A percentile compares a stretch with the other conserved stretches of the same genome.
Conservation (phyloP, 176 grass and related monocot species). For the Dactylis glomerata region DNA sequence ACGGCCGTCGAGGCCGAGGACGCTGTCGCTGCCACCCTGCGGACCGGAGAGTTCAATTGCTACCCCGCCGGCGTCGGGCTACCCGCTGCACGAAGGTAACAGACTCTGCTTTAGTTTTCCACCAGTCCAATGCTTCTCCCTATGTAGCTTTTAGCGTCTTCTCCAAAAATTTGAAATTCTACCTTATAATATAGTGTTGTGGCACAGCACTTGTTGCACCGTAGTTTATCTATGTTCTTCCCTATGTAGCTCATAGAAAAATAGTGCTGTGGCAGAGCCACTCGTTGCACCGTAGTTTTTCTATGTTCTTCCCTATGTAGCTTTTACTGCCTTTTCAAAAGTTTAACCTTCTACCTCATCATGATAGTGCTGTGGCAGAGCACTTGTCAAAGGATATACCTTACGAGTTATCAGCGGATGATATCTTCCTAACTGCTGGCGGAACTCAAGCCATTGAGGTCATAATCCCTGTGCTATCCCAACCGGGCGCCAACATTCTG, state of each 20-base stretch:
- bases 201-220: slow-evolving; percentile 29
- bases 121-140: background rate
- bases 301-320: background rate
- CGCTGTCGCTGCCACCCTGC: slow-evolving; percentile 45
- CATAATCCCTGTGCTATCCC: slow-evolving; percentile 32
- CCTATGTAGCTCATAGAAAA: background rate
- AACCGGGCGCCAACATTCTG: slow-evolving; percentile 49
- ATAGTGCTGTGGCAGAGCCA: slow-evolving; percentile 30
- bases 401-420: slow-evolving; percentile 35
- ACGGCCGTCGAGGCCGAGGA: slow-evolving; percentile 51
- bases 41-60: slow-evolving; percentile 42
- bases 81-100: slow-evolving; percentile 37
- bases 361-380: slow-evolving; percentile 42
- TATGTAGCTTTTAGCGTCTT: background rate
- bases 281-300: background rate
- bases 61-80: slow-evolving; percentile 51
- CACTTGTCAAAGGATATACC: slow-evolving; percentile 50
- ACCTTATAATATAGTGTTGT: background rate
- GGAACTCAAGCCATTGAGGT: slow-evolving; percentile 69
- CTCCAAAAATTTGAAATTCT: background rate
- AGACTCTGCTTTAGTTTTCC: background rate
- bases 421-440: slow-evolving; percentile 62
- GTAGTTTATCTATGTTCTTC: background rate
- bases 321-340: background rate
- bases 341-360: background rate